Percentiles rank a stretch among this genome's conserved stretches.
Evolutionary conservation across 1,284 basidiomycete species (phyloP).

Genomic region (Fomitiporia mediterranea): DNA sequence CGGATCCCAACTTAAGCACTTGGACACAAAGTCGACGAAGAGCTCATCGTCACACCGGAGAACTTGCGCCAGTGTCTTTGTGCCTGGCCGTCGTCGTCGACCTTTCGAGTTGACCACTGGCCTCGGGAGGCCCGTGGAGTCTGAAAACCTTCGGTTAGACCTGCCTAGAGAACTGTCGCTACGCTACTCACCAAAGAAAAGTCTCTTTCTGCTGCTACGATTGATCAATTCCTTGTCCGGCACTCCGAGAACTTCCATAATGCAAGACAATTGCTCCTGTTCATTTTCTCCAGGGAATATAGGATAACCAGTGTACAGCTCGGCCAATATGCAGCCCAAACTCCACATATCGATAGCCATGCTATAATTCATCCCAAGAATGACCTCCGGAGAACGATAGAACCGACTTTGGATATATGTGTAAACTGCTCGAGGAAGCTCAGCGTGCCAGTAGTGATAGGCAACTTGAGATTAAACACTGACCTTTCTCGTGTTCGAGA

Average conservation of each 20-base stretch:
- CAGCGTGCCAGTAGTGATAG: neutral
- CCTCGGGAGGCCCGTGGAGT: slow-evolving; percentile 87
- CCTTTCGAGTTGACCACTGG: slow-evolving; percentile 97
- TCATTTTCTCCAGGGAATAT: slow-evolving; percentile 99
- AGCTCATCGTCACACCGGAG: slow-evolving; percentile 86
- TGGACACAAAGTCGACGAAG: slow-evolving; percentile 90
- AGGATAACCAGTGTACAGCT: slow-evolving; percentile 98
- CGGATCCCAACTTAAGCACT: slow-evolving; percentile 97
- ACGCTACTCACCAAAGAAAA: slow-evolving; percentile 83
- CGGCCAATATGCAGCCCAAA: slow-evolving; percentile 95
- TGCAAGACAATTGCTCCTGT: slow-evolving; percentile 97
- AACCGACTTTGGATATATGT: slow-evolving; percentile 97
- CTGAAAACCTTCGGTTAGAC: slow-evolving; percentile 39
- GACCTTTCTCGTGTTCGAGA: slow-evolving; percentile 98
- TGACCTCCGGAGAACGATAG: slow-evolving; percentile 94
- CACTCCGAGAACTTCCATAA: slow-evolving; percentile 97
- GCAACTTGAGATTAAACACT: slow-evolving; percentile 27
- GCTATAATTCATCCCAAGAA: slow-evolving; percentile 90
- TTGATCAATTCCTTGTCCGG: slow-evolving; percentile 96
- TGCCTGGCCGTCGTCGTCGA: slow-evolving; percentile 83
- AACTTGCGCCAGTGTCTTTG: slow-evolving; percentile 86
- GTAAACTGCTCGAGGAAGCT: slow-evolving; percentile 63
- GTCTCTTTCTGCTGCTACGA: slow-evolving; percentile 86
- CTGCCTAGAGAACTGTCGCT: neutral
- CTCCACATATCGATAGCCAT: slow-evolving; percentile 99